These are phyloP conservation scores for Tephrocybe sp. DNA, from an alignment of 768 basidiomycete genomes.

Conservation along the genomic window DNA sequence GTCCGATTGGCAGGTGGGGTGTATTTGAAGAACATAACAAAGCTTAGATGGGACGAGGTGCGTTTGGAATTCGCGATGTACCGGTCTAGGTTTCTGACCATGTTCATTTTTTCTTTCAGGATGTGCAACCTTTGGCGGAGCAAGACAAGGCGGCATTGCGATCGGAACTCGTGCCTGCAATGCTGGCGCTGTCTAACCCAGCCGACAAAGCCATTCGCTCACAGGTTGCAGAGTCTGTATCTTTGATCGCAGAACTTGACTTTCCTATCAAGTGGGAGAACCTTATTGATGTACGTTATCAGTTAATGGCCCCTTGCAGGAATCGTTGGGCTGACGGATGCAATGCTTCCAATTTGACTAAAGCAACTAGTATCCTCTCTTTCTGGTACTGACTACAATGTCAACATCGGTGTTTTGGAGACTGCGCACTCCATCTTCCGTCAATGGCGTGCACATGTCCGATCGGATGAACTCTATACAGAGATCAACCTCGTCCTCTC, in stretches of 20 bases:
- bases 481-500: slow-evolving; percentile 89
- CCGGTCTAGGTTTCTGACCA: background rate
- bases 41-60: slow-evolving; percentile 87
- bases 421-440: slow-evolving; percentile 96
- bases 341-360: background rate
- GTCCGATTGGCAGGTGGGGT: slow-evolving; percentile 83
- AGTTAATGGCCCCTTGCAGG: background rate
- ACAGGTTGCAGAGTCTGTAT: slow-evolving; percentile 91
- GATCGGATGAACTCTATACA: slow-evolving; percentile 81
- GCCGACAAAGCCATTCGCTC: slow-evolving; percentile 71
- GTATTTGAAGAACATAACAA: slow-evolving; percentile 90
- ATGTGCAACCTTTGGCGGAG: slow-evolving; percentile 66
- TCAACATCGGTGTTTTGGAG: slow-evolving; percentile 88
- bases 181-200: slow-evolving; percentile 80
- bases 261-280: slow-evolving; percentile 88
- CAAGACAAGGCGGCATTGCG: slow-evolving; percentile 74
- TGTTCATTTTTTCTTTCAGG: slow-evolving; percentile 37
- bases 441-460: slow-evolving; percentile 88
- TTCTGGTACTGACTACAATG: slow-evolving; percentile 73
- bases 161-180: slow-evolving; percentile 80
- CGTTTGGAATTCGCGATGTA: slow-evolving; percentile 18
- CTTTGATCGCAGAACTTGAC: slow-evolving; percentile 87
- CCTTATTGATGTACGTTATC: slow-evolving; percentile 76
- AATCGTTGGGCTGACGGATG: too few relatives aligned
- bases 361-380: slow-evolving; percentile 90